These are phyloP conservation scores for Tolypocladium pustulatum DNA, from an alignment of 2,329 filamentous ascomycete species.

Conservation along the genomic window DNA sequence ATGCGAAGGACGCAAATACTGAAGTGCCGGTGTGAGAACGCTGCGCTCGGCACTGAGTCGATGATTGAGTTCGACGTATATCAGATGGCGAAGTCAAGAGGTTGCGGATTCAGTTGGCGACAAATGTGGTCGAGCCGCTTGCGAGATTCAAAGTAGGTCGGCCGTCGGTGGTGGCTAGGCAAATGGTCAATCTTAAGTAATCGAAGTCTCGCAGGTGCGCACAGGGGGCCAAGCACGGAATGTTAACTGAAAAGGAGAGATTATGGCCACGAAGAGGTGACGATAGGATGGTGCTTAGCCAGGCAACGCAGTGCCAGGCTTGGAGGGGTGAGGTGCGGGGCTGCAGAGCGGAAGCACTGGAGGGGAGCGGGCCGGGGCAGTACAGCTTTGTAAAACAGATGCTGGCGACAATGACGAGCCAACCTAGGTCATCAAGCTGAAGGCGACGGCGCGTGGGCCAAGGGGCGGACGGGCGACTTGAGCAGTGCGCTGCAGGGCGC, in stretches of 20 bases:
- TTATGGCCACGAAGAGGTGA: not conserved
- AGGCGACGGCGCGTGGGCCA: constrained; percentile 1
- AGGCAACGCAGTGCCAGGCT: not conserved
- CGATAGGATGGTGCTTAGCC: not conserved
- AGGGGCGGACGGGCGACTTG: not conserved
- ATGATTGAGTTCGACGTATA: not conserved
- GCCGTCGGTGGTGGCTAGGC: not conserved
- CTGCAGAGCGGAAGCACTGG: not conserved
- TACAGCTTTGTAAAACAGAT: not conserved
- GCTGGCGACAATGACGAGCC: not conserved
- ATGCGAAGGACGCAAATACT: constrained; percentile 2
- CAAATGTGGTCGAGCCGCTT: not conserved
- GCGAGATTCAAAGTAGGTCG: not conserved
- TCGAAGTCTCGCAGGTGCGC: not conserved
- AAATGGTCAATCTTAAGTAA: not conserved
- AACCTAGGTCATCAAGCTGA: not conserved
- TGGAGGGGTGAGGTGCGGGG: constrained; percentile 4
- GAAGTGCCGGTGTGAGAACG: not conserved
- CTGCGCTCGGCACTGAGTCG: not conserved
- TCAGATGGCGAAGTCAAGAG: not conserved
- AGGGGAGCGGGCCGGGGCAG: not conserved
- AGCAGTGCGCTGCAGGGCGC: constrained; percentile 2
- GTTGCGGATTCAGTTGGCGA: not conserved
- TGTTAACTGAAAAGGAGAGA: not conserved
- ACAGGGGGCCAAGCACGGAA: not conserved